Evolutionary conservation across 768 basidiomycete species (phyloP).

Genomic region (Ramaria sp.): DNA sequence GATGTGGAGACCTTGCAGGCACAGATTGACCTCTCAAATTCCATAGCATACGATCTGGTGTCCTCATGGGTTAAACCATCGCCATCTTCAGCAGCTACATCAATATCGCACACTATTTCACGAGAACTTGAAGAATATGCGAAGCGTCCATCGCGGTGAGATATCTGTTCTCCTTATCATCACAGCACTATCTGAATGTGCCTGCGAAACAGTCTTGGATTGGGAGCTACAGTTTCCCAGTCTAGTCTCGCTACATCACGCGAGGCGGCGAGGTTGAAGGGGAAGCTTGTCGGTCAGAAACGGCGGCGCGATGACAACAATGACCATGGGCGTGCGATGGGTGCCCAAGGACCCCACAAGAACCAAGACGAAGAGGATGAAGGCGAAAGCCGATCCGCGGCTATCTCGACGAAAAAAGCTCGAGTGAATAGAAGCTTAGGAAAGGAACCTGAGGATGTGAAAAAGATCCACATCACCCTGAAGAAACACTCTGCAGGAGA

Average conservation of each 20-base stretch:
- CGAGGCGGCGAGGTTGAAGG: slow-evolving; percentile 53
- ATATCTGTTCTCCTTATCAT: neutral
- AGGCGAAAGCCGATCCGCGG: slow-evolving; percentile 1
- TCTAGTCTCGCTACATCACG: slow-evolving; percentile 29
- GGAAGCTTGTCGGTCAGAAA: slow-evolving; percentile 43
- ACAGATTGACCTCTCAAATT: slow-evolving; percentile 74
- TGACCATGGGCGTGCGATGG: neutral
- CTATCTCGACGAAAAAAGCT: neutral
- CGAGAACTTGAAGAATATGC: slow-evolving; percentile 56
- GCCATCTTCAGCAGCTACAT: slow-evolving; percentile 20
- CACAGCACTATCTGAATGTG: neutral
- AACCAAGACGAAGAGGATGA: slow-evolving; percentile 1
- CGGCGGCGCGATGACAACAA: slow-evolving; percentile 30
- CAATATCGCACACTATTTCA: slow-evolving; percentile 24
- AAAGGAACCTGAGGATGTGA: neutral
- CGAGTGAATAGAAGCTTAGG: neutral
- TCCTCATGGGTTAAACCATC: slow-evolving; percentile 66
- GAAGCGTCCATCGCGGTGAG: slow-evolving; percentile 62
- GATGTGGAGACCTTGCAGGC: slow-evolving; percentile 65
- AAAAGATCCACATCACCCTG: neutral
- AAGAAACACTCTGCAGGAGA: neutral
- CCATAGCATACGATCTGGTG: slow-evolving; percentile 60
- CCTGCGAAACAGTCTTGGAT: slow-evolving; percentile 45
- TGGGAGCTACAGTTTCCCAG: slow-evolving; percentile 55
- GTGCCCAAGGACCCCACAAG: neutral